phyloP scores from a whole-genome alignment of 805 yeast genomes.

The Saccharomycopsis fibuligera region DNA sequence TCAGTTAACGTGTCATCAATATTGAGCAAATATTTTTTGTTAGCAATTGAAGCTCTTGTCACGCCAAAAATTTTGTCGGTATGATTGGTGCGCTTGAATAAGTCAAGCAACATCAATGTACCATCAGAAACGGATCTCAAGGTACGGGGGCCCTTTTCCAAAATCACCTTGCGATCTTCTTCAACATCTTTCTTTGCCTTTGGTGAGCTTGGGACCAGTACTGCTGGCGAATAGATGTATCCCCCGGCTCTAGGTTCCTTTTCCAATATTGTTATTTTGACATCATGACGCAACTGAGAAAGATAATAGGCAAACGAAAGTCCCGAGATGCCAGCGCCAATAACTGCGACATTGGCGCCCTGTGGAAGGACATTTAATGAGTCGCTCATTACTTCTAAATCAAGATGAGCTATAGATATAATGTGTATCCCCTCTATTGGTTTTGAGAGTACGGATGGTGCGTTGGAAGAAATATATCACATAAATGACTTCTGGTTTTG shows the following conservation, averaged over 20 bases:
- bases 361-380: too few relatives aligned
- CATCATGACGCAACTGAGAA: constrained; percentile 68
- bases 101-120: constrained; percentile 58
- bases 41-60: constrained; percentile 52
- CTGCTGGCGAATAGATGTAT: constrained; percentile 54
- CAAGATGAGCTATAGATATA: too few relatives aligned
- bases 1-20: constrained; percentile 41
- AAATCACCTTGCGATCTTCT: constrained; percentile 26
- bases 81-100: constrained; percentile 40
- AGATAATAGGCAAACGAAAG: constrained; percentile 67
- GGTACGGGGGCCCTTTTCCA: constrained; percentile 92
- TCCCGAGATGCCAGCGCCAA: constrained; percentile 91
- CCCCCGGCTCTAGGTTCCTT: constrained; percentile 60
- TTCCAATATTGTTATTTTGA: constrained; percentile 60
- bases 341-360: constrained; percentile 50
- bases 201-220: too few relatives aligned
- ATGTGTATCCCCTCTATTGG: too few relatives aligned
- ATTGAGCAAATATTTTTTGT: constrained; percentile 63
- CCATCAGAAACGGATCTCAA: constrained; percentile 81
- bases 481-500: too few relatives aligned
- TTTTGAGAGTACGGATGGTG: too few relatives aligned
- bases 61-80: constrained; percentile 53
- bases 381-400: too few relatives aligned
- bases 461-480: too few relatives aligned
- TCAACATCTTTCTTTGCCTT: constrained; percentile 7